These are phyloP conservation scores for Boletus sp. DNA, from an alignment of 1,284 basidiomycete genomes.

Conservation along the genomic window DNA sequence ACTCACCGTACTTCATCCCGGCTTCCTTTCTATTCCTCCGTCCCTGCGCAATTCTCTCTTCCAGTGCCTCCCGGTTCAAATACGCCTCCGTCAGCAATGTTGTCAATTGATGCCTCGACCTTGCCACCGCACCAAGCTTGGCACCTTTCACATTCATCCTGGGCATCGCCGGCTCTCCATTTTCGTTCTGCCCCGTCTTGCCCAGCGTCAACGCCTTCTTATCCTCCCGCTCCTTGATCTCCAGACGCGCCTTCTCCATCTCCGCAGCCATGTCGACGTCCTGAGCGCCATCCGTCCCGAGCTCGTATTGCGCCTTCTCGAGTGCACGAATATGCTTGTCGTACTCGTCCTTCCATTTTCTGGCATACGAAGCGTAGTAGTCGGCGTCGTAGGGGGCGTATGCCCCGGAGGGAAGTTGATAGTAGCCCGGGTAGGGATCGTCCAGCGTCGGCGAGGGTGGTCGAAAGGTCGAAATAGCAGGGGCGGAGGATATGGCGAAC, in stretches of 20 bases:
- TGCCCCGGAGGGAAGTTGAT: slow-evolving; percentile 73
- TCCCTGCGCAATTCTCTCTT: slow-evolving; percentile 76
- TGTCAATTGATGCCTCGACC: slow-evolving; percentile 70
- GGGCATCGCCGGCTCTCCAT: slow-evolving; percentile 52
- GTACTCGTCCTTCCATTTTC: slow-evolving; percentile 69
- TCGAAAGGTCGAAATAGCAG: slow-evolving; percentile 62
- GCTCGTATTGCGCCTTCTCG: slow-evolving; percentile 46
- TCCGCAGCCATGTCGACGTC: slow-evolving; percentile 67
- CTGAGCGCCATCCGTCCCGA: slow-evolving; percentile 28
- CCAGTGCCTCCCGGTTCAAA: slow-evolving; percentile 69
- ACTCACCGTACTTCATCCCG: slow-evolving; percentile 78
- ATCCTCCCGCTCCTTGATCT: slow-evolving; percentile 68
- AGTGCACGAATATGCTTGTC: slow-evolving; percentile 63
- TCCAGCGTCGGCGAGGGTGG: slow-evolving; percentile 71
- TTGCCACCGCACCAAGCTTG: slow-evolving; percentile 63
- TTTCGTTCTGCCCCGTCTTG: slow-evolving; percentile 37
- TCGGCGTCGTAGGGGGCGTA: slow-evolving; percentile 76
- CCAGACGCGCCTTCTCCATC: slow-evolving; percentile 69
- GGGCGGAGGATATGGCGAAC: slow-evolving; percentile 58
- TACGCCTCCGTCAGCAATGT: slow-evolving; percentile 76
- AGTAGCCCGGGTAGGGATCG: slow-evolving; percentile 87
- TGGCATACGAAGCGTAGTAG: slow-evolving; percentile 72
- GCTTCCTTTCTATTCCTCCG: slow-evolving; percentile 79
- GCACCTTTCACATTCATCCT: slow-evolving; percentile 78
- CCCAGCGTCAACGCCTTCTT: slow-evolving; percentile 60